Evolutionary conservation across 1,284 basidiomycete species (phyloP).

Genomic region (Gomphus bonarii): DNA sequence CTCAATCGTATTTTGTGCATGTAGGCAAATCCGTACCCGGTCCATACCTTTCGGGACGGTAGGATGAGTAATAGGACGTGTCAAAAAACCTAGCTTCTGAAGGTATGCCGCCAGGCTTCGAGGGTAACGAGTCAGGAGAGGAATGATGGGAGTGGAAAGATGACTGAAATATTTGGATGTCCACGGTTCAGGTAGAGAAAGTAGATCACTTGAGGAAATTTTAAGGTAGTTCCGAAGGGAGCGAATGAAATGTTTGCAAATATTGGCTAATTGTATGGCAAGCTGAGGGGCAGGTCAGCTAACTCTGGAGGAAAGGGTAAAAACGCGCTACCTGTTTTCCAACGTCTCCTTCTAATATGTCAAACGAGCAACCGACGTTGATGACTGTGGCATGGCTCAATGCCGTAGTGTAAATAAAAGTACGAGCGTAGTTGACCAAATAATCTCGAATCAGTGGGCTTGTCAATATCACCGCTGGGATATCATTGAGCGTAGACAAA

Average conservation of each 20-base stretch:
- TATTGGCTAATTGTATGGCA: constrained; percentile 16
- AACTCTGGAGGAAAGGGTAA: constrained; percentile 26
- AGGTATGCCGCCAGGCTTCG: constrained; percentile 63
- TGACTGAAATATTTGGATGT: neutral
- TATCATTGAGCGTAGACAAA: neutral
- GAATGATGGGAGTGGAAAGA: constrained; percentile 59
- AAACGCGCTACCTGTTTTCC: constrained; percentile 38
- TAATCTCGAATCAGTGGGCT: constrained; percentile 69
- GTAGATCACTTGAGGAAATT: constrained; percentile 2
- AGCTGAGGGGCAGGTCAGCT: neutral
- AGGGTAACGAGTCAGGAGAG: constrained; percentile 69
- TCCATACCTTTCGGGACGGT: constrained; percentile 79
- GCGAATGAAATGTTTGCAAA: constrained; percentile 9
- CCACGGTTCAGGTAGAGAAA: constrained; percentile 21
- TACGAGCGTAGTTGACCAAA: constrained; percentile 87
- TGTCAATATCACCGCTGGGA: constrained; percentile 69
- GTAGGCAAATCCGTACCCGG: constrained; percentile 77
- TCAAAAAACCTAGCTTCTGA: constrained; percentile 49
- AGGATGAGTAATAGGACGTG: constrained; percentile 73
- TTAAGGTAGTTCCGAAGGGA: constrained; percentile 5
- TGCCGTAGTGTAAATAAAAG: constrained; percentile 85
- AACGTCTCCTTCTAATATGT: constrained; percentile 62
- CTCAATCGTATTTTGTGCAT: constrained; percentile 56
- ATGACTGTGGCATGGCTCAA: constrained; percentile 67
- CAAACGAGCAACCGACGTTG: constrained; percentile 68